Conservation (phyloP, 768 basidiomycete species). For the Tremella yokohamensis region DNA sequence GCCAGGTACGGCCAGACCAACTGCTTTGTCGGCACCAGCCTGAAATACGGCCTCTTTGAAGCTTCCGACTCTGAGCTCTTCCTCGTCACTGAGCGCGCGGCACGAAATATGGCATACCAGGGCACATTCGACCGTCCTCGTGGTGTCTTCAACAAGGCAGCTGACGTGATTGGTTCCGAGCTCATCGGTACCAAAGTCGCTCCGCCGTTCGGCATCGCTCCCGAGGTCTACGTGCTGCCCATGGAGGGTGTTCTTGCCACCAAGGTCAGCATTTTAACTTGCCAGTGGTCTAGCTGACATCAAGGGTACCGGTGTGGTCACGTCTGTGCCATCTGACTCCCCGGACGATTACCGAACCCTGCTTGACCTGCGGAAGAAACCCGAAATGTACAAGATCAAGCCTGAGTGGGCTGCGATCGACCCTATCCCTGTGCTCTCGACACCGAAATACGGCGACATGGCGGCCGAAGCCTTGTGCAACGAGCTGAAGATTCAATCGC, state of each 20-base stretch:
- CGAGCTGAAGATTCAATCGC: slow-evolving; percentile 88
- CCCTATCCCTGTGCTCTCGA: slow-evolving; percentile 80
- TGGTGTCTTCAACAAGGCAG: slow-evolving; percentile 68
- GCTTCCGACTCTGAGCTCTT: slow-evolving; percentile 66
- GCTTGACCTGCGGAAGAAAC: slow-evolving; percentile 88
- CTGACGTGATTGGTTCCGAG: slow-evolving; percentile 72
- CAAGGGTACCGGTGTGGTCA: slow-evolving; percentile 94
- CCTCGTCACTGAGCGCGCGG: slow-evolving; percentile 80
- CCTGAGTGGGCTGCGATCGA: slow-evolving; percentile 79
- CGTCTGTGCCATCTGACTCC: slow-evolving; percentile 95
- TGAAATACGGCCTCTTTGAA: slow-evolving; percentile 92
- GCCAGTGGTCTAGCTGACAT: background rate
- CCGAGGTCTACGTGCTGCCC: slow-evolving; percentile 91
- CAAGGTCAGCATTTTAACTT: slow-evolving; percentile 58
- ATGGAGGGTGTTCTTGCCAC: slow-evolving; percentile 98
- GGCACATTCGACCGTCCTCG: slow-evolving; percentile 67
- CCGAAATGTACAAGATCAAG: slow-evolving; percentile 92
- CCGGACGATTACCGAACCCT: slow-evolving; percentile 92
- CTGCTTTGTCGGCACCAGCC: slow-evolving; percentile 83
- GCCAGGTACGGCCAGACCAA: slow-evolving; percentile 94
- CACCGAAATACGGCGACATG: slow-evolving; percentile 88
- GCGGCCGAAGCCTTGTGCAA: slow-evolving; percentile 78
- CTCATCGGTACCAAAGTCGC: slow-evolving; percentile 85
- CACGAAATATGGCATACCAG: slow-evolving; percentile 98
- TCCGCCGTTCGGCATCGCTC: slow-evolving; percentile 75